Evolutionary conservation across 2,329 filamentous ascomycete genomes (phyloP).

Genomic region (Aspergillus pseudonomiae): DNA sequence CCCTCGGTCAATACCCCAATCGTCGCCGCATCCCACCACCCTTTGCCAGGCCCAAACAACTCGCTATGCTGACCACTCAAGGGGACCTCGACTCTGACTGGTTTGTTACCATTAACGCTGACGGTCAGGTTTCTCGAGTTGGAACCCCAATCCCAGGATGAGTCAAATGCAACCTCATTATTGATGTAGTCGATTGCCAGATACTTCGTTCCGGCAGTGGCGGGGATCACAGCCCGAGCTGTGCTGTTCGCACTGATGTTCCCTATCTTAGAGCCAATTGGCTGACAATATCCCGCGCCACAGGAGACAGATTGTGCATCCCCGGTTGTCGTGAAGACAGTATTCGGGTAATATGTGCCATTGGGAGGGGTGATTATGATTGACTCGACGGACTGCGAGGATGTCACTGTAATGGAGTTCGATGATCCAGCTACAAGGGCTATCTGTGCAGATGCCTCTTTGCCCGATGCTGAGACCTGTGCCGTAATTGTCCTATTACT

Average conservation of each 20-base stretch:
- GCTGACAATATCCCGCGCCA: constrained; percentile 44
- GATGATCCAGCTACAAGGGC: constrained; percentile 25
- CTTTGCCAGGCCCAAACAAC: constrained; percentile 45
- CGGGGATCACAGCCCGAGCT: constrained; percentile 41
- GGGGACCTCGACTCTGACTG: constrained; percentile 55
- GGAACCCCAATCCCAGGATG: constrained; percentile 48
- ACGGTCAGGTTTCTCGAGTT: constrained; percentile 57
- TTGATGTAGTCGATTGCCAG: constrained; percentile 57
- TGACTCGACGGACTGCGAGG: constrained; percentile 17
- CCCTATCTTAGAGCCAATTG: constrained; percentile 48
- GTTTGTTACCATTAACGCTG: constrained; percentile 46
- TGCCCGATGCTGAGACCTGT: constrained; percentile 12
- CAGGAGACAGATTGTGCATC: constrained; percentile 42
- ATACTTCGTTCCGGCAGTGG: constrained; percentile 39
- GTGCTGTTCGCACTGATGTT: constrained; percentile 36
- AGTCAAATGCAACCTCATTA: constrained; percentile 52
- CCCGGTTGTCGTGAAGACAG: constrained; percentile 41
- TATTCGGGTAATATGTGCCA: constrained; percentile 46
- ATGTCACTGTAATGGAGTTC: constrained; percentile 31
- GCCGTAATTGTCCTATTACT: constrained; percentile 1
- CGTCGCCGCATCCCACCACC: constrained; percentile 56
- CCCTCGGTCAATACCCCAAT: constrained; percentile 51
- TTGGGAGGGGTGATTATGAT: constrained; percentile 27
- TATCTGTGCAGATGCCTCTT: constrained; percentile 13
- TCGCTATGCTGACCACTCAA: constrained; percentile 43